Conservation (phyloP, 208 protist genomes). For the Blechomonas ayalai region DNA sequence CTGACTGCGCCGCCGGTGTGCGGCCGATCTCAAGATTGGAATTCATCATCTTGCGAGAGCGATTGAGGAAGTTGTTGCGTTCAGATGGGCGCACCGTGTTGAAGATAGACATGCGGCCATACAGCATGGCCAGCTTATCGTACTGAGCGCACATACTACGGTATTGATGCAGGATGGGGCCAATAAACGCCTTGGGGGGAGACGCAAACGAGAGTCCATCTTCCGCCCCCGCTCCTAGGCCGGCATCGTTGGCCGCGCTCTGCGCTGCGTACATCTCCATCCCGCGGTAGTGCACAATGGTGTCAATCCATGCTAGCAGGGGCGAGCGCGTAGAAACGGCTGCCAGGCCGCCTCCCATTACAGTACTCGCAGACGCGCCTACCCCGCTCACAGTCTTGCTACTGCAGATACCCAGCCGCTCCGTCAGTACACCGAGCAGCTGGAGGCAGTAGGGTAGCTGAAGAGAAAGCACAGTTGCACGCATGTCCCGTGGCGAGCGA, state of each 20-base stretch:
- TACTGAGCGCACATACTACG: constrained; percentile 41
- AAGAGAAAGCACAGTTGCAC: constrained; percentile 51
- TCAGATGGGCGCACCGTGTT: constrained; percentile 64
- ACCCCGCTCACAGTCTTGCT: background rate
- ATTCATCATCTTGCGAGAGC: constrained; percentile 18
- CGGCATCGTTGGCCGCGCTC: constrained; percentile 4
- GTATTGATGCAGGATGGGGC: constrained; percentile 78
- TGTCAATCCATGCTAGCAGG: constrained; percentile 66
- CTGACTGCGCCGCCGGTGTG: background rate
- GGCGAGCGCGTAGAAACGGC: constrained; percentile 49
- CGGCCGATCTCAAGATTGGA: constrained; percentile 42
- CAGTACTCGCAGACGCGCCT: constrained; percentile 3
- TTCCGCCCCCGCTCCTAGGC: background rate
- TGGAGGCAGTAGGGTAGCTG: constrained; percentile 74
- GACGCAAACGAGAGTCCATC: constrained; percentile 5
- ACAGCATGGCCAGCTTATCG: constrained; percentile 59
- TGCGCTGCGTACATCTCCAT: constrained; percentile 73
- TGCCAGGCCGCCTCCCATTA: constrained; percentile 27
- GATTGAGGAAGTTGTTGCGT: constrained; percentile 48
- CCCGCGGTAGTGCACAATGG: constrained; percentile 68
- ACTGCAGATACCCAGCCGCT: constrained; percentile 44
- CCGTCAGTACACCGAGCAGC: constrained; percentile 58
- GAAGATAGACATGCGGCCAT: constrained; percentile 79
- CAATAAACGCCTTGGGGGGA: constrained; percentile 64
- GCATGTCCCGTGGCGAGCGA: constrained; percentile 37